Percentiles rank a stretch among this genome's conserved stretches.
phyloP scores from a whole-genome alignment of 192 early-diverging fungal species.

The Coemansia sp. region DNA sequence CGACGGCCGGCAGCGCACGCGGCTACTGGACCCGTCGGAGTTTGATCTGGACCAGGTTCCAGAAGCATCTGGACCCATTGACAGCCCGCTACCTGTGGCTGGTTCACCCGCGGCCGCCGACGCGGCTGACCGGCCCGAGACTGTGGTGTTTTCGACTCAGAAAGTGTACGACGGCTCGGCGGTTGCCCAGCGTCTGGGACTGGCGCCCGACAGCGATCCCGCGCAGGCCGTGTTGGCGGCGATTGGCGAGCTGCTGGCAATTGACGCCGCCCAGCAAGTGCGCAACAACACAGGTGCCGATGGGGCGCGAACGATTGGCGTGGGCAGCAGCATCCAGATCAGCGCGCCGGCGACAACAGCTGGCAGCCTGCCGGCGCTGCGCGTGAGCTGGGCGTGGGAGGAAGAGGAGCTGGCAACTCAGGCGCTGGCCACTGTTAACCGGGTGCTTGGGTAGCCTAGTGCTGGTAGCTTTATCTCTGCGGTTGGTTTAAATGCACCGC shows the following conservation, averaged over 20 bases:
- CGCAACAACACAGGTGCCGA: neutral
- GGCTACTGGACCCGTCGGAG: conserved; percentile 40
- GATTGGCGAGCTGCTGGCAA: conserved; percentile 18
- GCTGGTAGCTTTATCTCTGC: too few relatives aligned
- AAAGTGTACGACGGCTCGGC: conserved; percentile 20
- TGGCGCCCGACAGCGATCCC: conserved; percentile 1
- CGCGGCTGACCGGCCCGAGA: conserved; percentile 1
- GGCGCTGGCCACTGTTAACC: conserved; percentile 56
- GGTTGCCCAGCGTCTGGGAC: conserved; percentile 23
- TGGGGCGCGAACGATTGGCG: neutral
- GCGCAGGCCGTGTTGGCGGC: conserved; percentile 10
- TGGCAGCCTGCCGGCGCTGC: conserved; percentile 27
- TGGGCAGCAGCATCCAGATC: conserved; percentile 16
- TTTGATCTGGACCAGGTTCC: conserved; percentile 36
- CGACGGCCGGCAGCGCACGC: conserved; percentile 22
- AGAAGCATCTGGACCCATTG: neutral
- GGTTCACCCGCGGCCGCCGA: neutral
- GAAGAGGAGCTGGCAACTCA: conserved; percentile 65
- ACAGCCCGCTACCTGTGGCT: neutral
- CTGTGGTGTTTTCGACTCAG: conserved; percentile 29
- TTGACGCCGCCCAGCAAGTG: conserved; percentile 12
- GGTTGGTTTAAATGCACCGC: too few relatives aligned
- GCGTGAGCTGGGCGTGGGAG: conserved; percentile 60
- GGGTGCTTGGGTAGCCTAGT: conserved; percentile 27
- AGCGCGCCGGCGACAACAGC: conserved; percentile 2